Evolutionary conservation across 2,329 filamentous ascomycete species (phyloP).

Genomic region (Hirsutella rhossiliensis): DNA sequence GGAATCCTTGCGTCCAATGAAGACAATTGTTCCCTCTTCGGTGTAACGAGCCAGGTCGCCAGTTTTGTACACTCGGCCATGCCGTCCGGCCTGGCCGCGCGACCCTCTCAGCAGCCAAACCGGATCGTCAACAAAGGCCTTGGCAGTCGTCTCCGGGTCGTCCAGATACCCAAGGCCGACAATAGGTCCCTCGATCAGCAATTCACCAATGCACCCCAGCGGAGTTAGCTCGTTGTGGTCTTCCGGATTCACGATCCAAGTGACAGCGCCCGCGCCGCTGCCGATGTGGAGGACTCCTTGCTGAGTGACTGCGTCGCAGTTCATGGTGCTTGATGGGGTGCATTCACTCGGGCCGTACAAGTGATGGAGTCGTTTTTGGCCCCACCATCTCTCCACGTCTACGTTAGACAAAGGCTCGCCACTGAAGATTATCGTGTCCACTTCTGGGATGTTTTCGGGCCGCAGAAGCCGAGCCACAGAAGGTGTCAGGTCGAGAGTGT

Average conservation of each 20-base stretch:
- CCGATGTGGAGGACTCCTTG: background rate
- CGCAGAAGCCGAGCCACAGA: slow-evolving; percentile 3
- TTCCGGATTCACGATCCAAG: slow-evolving; percentile 9
- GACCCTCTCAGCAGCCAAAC: slow-evolving; percentile 3
- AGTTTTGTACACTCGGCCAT: slow-evolving; percentile 27
- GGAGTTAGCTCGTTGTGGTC: slow-evolving; percentile 5
- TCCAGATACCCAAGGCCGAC: slow-evolving; percentile 8
- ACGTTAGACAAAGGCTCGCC: slow-evolving; percentile 5
- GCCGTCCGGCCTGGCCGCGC: background rate
- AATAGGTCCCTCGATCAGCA: slow-evolving; percentile 9
- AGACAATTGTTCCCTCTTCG: slow-evolving; percentile 19
- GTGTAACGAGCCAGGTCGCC: slow-evolving; percentile 32
- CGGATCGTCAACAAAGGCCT: slow-evolving; percentile 10
- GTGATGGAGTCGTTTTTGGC: slow-evolving; percentile 5
- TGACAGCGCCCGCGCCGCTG: background rate
- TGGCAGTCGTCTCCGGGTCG: slow-evolving; percentile 5
- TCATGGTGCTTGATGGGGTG: slow-evolving; percentile 1
- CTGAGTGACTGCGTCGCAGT: background rate
- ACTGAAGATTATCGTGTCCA: slow-evolving; percentile 6
- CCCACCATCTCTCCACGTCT: slow-evolving; percentile 2
- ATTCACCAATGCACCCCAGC: slow-evolving; percentile 8
- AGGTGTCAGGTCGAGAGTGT: background rate
- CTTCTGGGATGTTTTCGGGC: background rate
- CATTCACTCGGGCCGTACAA: slow-evolving; percentile 12
- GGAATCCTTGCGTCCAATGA: slow-evolving; percentile 13